Evolutionary conservation across 106 monocot species (phyloP).

Genomic region (Ottelia alismoides): DNA sequence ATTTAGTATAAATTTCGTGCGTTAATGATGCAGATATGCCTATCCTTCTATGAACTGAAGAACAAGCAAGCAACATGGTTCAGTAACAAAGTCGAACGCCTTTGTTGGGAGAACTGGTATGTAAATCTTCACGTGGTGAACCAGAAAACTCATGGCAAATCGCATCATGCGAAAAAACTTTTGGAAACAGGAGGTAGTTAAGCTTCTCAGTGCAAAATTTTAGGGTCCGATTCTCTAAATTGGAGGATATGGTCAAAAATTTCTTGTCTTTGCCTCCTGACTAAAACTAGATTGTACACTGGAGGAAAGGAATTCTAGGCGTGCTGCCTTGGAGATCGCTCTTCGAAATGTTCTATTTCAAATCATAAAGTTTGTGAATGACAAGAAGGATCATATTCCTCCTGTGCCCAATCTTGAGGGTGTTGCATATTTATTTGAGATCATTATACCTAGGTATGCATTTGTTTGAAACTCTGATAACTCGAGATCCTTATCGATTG

Average conservation of each 20-base stretch:
- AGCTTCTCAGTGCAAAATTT: conserved; percentile 3
- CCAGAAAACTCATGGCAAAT: conserved; percentile 48
- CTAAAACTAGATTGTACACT: conserved; percentile 16
- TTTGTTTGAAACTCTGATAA: background rate
- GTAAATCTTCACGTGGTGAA: conserved; percentile 62
- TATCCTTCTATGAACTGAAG: conserved; percentile 90
- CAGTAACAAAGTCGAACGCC: conserved; percentile 72
- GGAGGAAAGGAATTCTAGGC: conserved; percentile 50
- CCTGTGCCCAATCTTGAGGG: conserved; percentile 56
- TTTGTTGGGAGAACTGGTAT: conserved; percentile 92
- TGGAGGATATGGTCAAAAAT: no score
- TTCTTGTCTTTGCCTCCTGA: no score
- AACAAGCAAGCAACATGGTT: conserved; percentile 87
- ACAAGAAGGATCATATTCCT: conserved; percentile 91
- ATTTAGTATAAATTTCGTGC: no score
- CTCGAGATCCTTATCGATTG: background rate
- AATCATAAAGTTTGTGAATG: conserved; percentile 88
- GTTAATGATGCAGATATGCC: conserved; percentile 39
- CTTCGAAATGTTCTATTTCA: conserved; percentile 84
- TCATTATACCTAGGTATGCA: conserved; percentile 71
- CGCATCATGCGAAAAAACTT: conserved; percentile 29
- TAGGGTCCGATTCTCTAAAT: no score
- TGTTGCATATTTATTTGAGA: conserved; percentile 85
- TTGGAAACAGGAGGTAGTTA: conserved; percentile 43
- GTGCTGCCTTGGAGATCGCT: conserved; percentile 52